A percentile compares a stretch with the other conserved stretches of the same genome.
Conservation (phyloP, 257 asterid species). For the Solanum virginianum region DNA sequence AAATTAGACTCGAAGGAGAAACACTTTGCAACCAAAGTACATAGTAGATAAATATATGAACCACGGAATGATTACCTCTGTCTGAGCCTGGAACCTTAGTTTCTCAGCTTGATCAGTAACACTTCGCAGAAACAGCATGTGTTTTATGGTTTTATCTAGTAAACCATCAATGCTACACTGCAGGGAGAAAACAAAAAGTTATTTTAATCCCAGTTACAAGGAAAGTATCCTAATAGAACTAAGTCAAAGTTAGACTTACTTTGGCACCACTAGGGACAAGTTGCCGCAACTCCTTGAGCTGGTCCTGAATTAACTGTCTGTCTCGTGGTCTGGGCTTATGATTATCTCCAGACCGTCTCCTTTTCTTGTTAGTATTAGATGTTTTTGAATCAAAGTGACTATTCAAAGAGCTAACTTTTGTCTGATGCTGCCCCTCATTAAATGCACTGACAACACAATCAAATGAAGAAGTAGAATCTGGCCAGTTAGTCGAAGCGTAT, state of each 20-base stretch:
- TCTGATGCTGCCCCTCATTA: slow-evolving; percentile 22
- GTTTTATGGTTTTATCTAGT: slow-evolving; percentile 78
- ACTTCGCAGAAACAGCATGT: slow-evolving; percentile 61
- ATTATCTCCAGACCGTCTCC: slow-evolving; percentile 23
- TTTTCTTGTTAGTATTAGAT: slow-evolving; percentile 38
- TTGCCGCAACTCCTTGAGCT: slow-evolving; percentile 78
- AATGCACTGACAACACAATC: slow-evolving; percentile 26
- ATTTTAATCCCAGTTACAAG: slow-evolving; percentile 2
- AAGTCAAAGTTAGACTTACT: slow-evolving; percentile 20
- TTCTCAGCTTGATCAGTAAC: slow-evolving; percentile 66
- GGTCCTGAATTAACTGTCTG: slow-evolving; percentile 87
- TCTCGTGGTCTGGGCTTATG: slow-evolving; percentile 79
- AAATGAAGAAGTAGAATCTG: slow-evolving; percentile 34
- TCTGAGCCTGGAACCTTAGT: slow-evolving; percentile 32
- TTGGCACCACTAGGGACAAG: slow-evolving; percentile 80
- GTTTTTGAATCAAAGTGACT: slow-evolving; percentile 20
- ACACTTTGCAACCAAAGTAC: neutral
- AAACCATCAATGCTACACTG: slow-evolving; percentile 99
- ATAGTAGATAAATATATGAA: neutral
- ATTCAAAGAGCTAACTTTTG: slow-evolving; percentile 18
- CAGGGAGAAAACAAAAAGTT: slow-evolving; percentile 4
- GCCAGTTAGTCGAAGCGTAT: slow-evolving; percentile 3
- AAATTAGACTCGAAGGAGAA: neutral
- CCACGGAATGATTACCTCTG: slow-evolving; percentile 29
- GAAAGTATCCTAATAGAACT: neutral